phyloP scores from a whole-genome alignment of 2,329 filamentous ascomycete genomes.

The Colletotrichum costaricense region DNA sequence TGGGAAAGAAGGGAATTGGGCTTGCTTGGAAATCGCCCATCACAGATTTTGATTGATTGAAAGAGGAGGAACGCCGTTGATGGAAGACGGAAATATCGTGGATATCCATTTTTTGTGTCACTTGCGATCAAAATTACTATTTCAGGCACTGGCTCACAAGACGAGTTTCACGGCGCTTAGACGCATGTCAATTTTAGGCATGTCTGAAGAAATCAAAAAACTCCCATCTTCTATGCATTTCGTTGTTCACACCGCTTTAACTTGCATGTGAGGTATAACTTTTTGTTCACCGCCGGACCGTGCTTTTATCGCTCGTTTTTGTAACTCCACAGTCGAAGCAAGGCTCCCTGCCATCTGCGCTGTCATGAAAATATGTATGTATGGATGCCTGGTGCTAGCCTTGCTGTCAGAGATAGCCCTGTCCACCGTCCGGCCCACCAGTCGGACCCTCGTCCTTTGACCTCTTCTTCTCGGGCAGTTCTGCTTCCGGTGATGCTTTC shows the following conservation, averaged over 20 bases:
- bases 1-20: not conserved
- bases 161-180: slow-evolving; percentile 22
- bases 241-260: not conserved
- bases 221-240: slow-evolving; percentile 33
- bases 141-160: slow-evolving; percentile 10
- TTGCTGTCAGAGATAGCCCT: not conserved
- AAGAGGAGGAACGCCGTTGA: slow-evolving; percentile 9
- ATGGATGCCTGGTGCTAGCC: not conserved
- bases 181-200: slow-evolving; percentile 21
- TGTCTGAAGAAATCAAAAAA: slow-evolving; percentile 31
- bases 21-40: not conserved
- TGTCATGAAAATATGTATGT: not conserved
- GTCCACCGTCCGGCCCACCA: not conserved
- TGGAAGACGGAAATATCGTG: slow-evolving; percentile 19
- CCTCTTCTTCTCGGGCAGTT: not conserved
- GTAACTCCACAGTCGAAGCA: not conserved
- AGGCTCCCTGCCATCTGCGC: not conserved
- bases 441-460: not conserved
- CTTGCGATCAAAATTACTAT: no score
- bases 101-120: slow-evolving; percentile 1
- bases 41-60: not conserved
- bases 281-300: no score
- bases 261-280: not conserved
- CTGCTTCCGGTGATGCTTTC: not conserved
- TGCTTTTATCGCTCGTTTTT: not conserved